A percentile compares a stretch with the other conserved stretches of the same genome.
These are phyloP conservation scores for Tympanopsis confertula DNA, from an alignment of 2,329 filamentous ascomycete species.

Conservation along the genomic window DNA sequence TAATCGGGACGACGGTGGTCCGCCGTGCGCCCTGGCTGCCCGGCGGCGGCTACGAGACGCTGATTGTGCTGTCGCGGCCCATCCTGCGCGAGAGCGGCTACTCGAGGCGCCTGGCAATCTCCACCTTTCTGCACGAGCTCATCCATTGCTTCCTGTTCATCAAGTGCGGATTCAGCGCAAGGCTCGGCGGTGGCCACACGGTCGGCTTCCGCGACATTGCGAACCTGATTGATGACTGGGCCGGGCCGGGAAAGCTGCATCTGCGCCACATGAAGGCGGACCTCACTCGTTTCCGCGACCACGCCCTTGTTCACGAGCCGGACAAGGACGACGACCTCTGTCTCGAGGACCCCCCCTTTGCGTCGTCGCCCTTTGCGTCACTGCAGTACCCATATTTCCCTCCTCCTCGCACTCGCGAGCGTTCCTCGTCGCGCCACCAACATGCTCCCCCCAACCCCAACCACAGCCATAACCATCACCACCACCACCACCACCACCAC, in stretches of 20 bases:
- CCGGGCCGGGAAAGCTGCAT: slow-evolving; percentile 38
- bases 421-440: not conserved
- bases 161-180: slow-evolving; percentile 43
- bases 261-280: slow-evolving; percentile 51
- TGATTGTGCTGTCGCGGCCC: slow-evolving; percentile 47
- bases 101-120: slow-evolving; percentile 48
- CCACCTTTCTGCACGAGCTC: slow-evolving; percentile 55
- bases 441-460: not conserved
- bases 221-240: slow-evolving; percentile 48
- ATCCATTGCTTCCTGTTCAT: slow-evolving; percentile 59
- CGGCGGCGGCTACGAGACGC: slow-evolving; percentile 43
- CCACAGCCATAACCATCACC: not conserved
- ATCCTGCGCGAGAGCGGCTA: slow-evolving; percentile 44
- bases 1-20: slow-evolving; percentile 53
- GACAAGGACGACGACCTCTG: not conserved
- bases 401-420: not conserved
- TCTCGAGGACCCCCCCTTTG: not conserved
- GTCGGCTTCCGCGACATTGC: slow-evolving; percentile 47
- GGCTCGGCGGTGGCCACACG: slow-evolving; percentile 45
- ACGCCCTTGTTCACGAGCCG: not conserved
- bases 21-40: slow-evolving; percentile 26
- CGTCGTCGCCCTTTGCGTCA: too few species aligned
- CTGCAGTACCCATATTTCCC: too few species aligned
- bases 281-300: slow-evolving; percentile 35
- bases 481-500: not conserved